These are phyloP conservation scores for Epithemia pelagica DNA, from an alignment of 108 stramenopile species.

Conservation along the genomic window DNA sequence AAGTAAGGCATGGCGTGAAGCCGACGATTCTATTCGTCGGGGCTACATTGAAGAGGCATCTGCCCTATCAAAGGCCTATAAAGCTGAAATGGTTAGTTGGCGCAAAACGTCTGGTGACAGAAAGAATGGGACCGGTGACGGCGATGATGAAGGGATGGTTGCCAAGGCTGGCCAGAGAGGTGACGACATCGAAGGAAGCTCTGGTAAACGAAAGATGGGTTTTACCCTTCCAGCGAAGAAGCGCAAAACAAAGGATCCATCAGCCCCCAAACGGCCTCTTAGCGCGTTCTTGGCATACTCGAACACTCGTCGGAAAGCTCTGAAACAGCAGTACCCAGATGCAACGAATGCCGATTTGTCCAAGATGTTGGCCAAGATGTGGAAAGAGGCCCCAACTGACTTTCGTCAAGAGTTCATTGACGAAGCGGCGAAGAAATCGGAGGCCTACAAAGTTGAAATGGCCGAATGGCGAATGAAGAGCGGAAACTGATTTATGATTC, in stretches of 20 bases:
- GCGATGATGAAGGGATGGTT: not conserved
- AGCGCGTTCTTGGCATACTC: slow-evolving; percentile 41
- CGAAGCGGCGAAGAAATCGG: slow-evolving; percentile 20
- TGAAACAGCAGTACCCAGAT: slow-evolving; percentile 22
- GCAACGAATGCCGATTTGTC: slow-evolving; percentile 29
- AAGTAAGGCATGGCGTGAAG: slow-evolving; percentile 23
- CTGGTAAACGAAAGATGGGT: not conserved
- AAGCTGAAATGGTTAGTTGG: slow-evolving; percentile 21
- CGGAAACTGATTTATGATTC: slow-evolving; percentile 6
- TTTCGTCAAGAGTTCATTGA: slow-evolving; percentile 24
- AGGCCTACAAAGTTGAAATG: slow-evolving; percentile 29
- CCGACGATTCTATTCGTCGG: slow-evolving; percentile 12
- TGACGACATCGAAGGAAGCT: not conserved
- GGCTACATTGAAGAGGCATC: slow-evolving; percentile 25
- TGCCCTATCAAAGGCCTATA: slow-evolving; percentile 19
- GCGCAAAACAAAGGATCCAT: slow-evolving; percentile 34
- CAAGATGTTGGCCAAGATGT: slow-evolving; percentile 26
- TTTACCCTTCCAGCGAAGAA: slow-evolving; percentile 14
- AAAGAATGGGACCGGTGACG: slow-evolving; percentile 1
- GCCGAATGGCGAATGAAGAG: slow-evolving; percentile 17
- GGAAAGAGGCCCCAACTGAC: slow-evolving; percentile 17
- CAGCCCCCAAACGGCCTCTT: slow-evolving; percentile 50
- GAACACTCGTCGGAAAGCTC: slow-evolving; percentile 22
- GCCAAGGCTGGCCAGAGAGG: not conserved
- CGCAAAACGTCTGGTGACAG: slow-evolving; percentile 9